Conservation (phyloP, 1,284 basidiomycete genomes). For the Xerocomus cyaneibrunnescens region DNA sequence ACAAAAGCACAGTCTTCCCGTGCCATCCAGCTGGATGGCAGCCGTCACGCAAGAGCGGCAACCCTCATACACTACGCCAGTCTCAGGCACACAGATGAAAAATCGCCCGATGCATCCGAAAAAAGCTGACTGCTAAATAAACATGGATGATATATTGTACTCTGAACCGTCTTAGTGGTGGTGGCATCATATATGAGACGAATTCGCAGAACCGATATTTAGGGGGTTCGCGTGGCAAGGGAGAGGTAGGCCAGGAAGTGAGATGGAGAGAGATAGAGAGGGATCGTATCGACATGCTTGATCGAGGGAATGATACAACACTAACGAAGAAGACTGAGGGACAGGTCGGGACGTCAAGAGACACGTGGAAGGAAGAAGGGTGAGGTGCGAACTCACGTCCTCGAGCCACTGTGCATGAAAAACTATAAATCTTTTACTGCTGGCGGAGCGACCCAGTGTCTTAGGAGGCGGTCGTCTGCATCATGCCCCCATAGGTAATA, state of each 20-base stretch:
- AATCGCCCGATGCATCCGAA: too few relatives aligned
- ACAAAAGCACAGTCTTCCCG: too few relatives aligned
- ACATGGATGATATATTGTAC: not conserved
- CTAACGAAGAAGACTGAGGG: not conserved
- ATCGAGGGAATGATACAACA: constrained; percentile 12
- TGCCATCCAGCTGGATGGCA: too few relatives aligned
- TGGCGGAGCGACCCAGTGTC: constrained; percentile 33
- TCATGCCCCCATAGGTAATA: constrained; percentile 37
- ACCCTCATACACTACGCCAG: too few relatives aligned
- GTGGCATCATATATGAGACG: not conserved
- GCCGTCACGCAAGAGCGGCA: too few relatives aligned
- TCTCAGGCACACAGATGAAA: too few relatives aligned
- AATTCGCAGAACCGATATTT: constrained; percentile 1
- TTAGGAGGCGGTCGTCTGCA: constrained; percentile 22
- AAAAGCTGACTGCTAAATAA: not conserved
- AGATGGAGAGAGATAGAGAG: too few relatives aligned
- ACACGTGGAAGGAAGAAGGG: not conserved
- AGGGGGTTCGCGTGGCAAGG: not conserved
- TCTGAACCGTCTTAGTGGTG: not conserved
- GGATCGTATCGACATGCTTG: constrained; percentile 1
- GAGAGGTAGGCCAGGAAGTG: not conserved
- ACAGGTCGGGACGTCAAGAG: constrained; percentile 8
- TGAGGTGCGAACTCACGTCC: constrained; percentile 17
- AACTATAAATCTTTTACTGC: constrained; percentile 30
- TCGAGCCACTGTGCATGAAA: not conserved